Conservation (phyloP, 331 rosid genomes). For the Quercus phellos region DNA sequence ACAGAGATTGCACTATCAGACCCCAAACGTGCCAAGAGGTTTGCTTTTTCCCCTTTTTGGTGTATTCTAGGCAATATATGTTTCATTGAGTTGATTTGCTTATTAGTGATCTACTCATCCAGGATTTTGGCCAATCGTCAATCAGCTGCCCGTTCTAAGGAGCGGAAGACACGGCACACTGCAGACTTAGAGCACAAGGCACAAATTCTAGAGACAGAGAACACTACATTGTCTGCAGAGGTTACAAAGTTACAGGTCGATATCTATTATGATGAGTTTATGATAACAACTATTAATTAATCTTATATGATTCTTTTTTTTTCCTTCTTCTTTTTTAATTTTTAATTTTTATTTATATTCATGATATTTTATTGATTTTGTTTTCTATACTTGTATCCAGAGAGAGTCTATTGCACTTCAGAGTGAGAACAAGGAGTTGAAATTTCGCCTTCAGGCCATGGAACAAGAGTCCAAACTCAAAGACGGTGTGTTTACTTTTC, state of each 20-base stretch:
- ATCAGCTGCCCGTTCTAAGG: constrained; percentile 97
- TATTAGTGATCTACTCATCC: constrained; percentile 9
- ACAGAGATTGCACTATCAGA: constrained; percentile 71
- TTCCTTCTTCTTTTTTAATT: neutral
- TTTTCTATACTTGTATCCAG: constrained; percentile 30
- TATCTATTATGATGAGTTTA: constrained; percentile 23
- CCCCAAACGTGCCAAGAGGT: constrained; percentile 92
- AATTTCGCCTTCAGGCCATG: constrained; percentile 79
- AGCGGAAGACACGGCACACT: constrained; percentile 64
- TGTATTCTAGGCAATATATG: neutral
- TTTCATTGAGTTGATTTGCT: neutral
- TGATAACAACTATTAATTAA: neutral
- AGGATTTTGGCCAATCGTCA: constrained; percentile 93
- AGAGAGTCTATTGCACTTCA: constrained; percentile 52
- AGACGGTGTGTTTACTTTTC: constrained; percentile 51
- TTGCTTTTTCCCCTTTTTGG: neutral
- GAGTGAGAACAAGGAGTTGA: constrained; percentile 68
- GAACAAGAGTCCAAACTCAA: constrained; percentile 81
- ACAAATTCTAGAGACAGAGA: constrained; percentile 87
- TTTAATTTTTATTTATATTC: neutral
- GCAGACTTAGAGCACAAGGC: constrained; percentile 83
- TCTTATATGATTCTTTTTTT: neutral
- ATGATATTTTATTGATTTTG: constrained; percentile 9
- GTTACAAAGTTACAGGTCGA: constrained; percentile 68
- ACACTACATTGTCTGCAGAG: constrained; percentile 71